Percentiles rank a stretch among this genome's conserved stretches.
Conservation (phyloP, 257 asterid genomes). For the Linaria vulgaris region DNA sequence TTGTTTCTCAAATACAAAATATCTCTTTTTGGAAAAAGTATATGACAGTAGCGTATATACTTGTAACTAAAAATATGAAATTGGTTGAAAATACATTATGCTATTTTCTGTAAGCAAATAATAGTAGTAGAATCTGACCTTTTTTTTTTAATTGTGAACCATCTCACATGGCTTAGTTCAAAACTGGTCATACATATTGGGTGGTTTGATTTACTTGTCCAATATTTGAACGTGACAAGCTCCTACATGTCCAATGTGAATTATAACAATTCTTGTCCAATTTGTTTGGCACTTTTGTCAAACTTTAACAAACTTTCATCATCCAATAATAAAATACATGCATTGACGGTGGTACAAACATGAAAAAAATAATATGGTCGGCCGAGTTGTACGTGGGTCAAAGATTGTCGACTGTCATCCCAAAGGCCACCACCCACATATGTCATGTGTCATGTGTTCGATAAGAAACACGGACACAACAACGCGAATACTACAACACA, state of each 20-base stretch:
- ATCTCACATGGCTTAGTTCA: background rate
- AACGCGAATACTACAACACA: too few species aligned
- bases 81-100: too few species aligned
- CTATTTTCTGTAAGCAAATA: background rate
- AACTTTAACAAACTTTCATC: background rate
- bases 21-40: background rate
- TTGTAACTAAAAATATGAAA: too few species aligned
- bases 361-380: background rate
- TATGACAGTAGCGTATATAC: too few species aligned
- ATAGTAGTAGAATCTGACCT: too few species aligned
- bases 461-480: too few species aligned
- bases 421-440: background rate
- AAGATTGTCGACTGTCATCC: constrained; percentile 1
- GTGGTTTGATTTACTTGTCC: too few species aligned
- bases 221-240: background rate
- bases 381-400: background rate
- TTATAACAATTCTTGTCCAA: background rate
- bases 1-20: too few species aligned
- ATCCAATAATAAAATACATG: background rate
- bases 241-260: background rate
- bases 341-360: background rate
- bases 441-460: background rate
- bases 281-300: background rate
- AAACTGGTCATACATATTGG: background rate
- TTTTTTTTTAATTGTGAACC: too few species aligned